Base-by-base conservation (phyloP, 2,329 filamentous ascomycete species). In the Ascochyta viciae-villosae region DNA sequence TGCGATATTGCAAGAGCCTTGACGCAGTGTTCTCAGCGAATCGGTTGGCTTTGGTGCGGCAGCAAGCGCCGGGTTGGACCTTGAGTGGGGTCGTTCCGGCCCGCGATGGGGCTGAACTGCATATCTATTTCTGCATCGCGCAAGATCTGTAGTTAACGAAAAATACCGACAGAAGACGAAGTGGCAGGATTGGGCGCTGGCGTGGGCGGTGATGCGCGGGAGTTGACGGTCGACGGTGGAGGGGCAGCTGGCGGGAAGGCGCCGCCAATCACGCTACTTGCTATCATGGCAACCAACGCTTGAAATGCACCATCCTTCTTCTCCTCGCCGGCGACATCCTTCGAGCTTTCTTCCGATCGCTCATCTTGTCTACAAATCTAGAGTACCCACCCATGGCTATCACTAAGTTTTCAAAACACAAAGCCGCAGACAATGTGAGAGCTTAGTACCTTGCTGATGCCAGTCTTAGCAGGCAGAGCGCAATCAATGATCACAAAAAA, bases 1-100 rank as follows among this genome's bases (percentile, higher is more conserved):
- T 69, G 51, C 44, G 57, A 60, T 57, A 54, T 54, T 50, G 48
- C 35, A 22, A 6, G 35, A 29, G 12, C 3, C n/a, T 29, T 49
- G 16, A 41, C 40, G 49, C 54, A 44, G 51, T 31, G 27, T 29
- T 64, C 40, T 54, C 33, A 60, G 57, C 67, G 62, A 70, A 70
- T 70, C 67, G 55, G 26, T 64, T 64, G 41, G 31, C 45, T 35
- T 27, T 53, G 23, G 48, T 67, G 64, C 63, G 68, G 68, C 66
- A 34, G 57, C 42, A 69, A 65, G 67, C 66, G 65, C 67, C 58
- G 48, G 49, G 39, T 40, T 24, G 55, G 27, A 38, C 57, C 55
- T 45, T 39, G 26, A 46, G 35, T 41, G 37, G 51, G 27, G 37
- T 44, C 52, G 45, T 40, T 12, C 48, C 52, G 52, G 41, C 45